These are phyloP conservation scores for Hericium rajendrae DNA, from an alignment of 768 basidiomycete species.

Conservation along the genomic window DNA sequence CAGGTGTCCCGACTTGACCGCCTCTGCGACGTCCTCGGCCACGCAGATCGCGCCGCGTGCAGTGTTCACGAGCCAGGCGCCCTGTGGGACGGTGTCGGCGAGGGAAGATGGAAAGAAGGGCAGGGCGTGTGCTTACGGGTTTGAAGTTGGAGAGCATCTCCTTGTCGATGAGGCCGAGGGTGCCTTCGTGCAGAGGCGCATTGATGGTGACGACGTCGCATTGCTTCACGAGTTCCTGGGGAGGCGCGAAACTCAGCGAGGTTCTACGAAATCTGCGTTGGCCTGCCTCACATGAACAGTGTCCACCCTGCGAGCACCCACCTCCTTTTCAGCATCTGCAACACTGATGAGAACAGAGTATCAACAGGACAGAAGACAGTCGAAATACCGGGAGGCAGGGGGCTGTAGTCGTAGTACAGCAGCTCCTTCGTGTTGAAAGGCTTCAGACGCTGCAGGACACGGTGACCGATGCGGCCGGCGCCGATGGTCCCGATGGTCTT, in stretches of 20 bases:
- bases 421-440: constrained; percentile 37
- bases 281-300: constrained; percentile 14
- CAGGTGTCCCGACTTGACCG: constrained; percentile 31
- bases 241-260: not conserved
- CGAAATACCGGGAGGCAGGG: constrained; percentile 15
- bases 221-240: constrained; percentile 8
- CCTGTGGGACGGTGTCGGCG: not conserved
- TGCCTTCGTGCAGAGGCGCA: constrained; percentile 47
- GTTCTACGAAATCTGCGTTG: no score
- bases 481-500: constrained; percentile 40
- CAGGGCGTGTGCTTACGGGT: constrained; percentile 15
- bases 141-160: constrained; percentile 34
- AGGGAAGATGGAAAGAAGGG: not conserved
- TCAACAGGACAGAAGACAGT: not conserved
- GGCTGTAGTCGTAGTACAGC: constrained; percentile 32
- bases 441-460: constrained; percentile 18
- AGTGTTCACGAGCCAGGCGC: constrained; percentile 36
- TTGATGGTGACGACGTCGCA: constrained; percentile 39
- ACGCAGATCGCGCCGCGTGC: constrained; percentile 37
- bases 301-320: constrained; percentile 29
- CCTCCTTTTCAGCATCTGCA: constrained; percentile 21
- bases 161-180: constrained; percentile 31
- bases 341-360: not conserved
- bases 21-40: constrained; percentile 28
- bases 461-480: constrained; percentile 33